Evolutionary conservation across 129 eudicot species (phyloP), one percentile per base, ranked within the genome.

Genomic region (Heracleum sosnowskyi): DNA sequence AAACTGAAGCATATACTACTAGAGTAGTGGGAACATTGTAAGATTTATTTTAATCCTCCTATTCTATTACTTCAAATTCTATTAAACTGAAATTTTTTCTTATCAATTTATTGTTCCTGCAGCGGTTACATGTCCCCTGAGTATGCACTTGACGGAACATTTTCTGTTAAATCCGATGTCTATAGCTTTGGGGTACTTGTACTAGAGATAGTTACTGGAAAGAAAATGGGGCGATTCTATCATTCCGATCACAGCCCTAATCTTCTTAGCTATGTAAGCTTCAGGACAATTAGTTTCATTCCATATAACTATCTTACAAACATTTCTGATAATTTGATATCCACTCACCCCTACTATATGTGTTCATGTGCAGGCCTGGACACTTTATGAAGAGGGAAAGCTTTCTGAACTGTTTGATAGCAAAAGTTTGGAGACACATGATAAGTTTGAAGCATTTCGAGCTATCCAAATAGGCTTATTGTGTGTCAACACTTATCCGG

Each of bases 71-170:
- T 37, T 39, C 13, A n/a, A 60, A n/a, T 60, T 60, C 34, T 2
- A 10, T 8, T n/a, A 1, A 8, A 60, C 68, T 37, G 2, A 37
- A 1, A 0, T 26, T 11, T 37, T 77, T 22, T 26, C 24, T n/a
- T n/a, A n/a, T 57, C 10, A 57, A 22, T 11, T 51, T 44, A 11
- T 15, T 18, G 20, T 45, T 79, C 17, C 7, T 79, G 64, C 51
- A 83, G 89, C 62, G 86, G 89, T 6, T 86, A 83, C 33, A 82
- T 85, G 88, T 77, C 86, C 34, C 89, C 89, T 63, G 89, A 86
- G 57, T 86, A 71, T 71, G 75, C 75, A 10, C 42, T 71, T 71
- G 75, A 71, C 28, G 75, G 75, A 22, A 34, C 44, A 71, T 71
- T 71, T 41, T 71, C 75, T 36, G 75, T 71, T 37, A 71, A 71